phyloP scores from a whole-genome alignment of 106 monocot species.

The Hemerocallis citrina region DNA sequence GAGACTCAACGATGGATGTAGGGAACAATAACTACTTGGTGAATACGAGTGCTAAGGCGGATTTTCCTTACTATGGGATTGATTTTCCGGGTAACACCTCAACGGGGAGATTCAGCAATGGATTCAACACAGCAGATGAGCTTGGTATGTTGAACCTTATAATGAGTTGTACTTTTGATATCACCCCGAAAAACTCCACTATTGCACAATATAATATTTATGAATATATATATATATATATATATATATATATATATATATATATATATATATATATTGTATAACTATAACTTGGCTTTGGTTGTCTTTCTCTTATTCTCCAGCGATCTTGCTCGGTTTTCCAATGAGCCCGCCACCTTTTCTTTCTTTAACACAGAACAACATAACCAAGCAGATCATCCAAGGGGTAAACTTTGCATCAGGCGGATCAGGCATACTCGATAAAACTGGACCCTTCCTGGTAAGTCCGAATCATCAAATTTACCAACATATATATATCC shows the following conservation, averaged over 20 bases:
- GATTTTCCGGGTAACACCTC: constrained; percentile 41
- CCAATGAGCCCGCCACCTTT: constrained; percentile 25
- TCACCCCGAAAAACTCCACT: too few relatives aligned
- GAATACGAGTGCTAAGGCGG: constrained; percentile 32
- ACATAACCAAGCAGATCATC: constrained; percentile 1
- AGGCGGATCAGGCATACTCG: constrained; percentile 26
- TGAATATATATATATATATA: too few relatives aligned
- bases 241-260: too few relatives aligned
- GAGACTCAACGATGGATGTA: not conserved
- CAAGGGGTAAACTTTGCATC: constrained; percentile 38
- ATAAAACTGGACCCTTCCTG: constrained; percentile 2
- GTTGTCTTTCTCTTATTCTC: too few relatives aligned
- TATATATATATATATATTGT: too few relatives aligned
- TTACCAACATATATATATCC: not conserved
- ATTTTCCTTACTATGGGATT: constrained; percentile 44
- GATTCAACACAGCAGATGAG: constrained; percentile 34
- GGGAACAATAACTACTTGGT: constrained; percentile 54
- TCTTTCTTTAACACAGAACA: constrained; percentile 9
- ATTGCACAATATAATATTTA: too few relatives aligned
- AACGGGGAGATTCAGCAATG: constrained; percentile 48
- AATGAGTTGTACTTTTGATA: too few relatives aligned
- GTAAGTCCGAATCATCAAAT: not conserved
- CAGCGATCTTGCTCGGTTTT: constrained; percentile 11
- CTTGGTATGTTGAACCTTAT: constrained; percentile 17
- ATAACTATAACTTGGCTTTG: too few relatives aligned